Base-by-base conservation (phyloP, 192 early-diverging fungal species). In the Linnemannia elongata region DNA sequence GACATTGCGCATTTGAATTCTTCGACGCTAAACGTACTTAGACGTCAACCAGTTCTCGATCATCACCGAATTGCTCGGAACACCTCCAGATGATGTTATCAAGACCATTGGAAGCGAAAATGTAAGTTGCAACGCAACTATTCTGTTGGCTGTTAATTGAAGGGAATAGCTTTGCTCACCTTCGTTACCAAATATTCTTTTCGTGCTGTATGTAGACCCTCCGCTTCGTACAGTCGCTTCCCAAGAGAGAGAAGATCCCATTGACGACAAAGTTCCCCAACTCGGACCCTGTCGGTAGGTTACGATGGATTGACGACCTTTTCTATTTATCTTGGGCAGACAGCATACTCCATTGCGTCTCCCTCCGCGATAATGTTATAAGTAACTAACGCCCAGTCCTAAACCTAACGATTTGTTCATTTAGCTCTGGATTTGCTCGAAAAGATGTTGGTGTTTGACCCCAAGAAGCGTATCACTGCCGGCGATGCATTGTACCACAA, bases 41-140 rank as follows among this genome's bases (percentile, higher is more conserved):
- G 94, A 98, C 78, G 97, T 98, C 12, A 90, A 98, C 91, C 97
- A 98, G 91, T 98, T 98, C 86, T 97, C 97, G 2, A 97, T 97
- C 79, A 97, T 98, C 77, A 97, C 97, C 39, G 94, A 97, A 84
- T 89, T 98, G 38, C 92, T 98, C 41, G 97, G 97, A 45, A 97
- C 96, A 42, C 97, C 97, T 66, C 95, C 96, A 63, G 96, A 96
- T 75, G 96, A 97, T 89, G 95, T 98, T 52, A 95, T 98, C 82
- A 91, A 95, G 81, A 97, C 96, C 33, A 98, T 98, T 74, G 94
- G 94, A 82, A 97, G 96, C 88, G 97, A 97, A 83, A 97, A 97
- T 85, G 94, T 95, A 92, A 36, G 86, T 52, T 20, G 18, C 78
- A 45, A 9, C 24, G 52, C 33, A 52, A 6, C 39, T 15, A n/a